Percentiles rank a stretch among this genome's conserved stretches.
phyloP scores from a whole-genome alignment of 2,329 filamentous ascomycete species.

The Phialophora verrucosa region DNA sequence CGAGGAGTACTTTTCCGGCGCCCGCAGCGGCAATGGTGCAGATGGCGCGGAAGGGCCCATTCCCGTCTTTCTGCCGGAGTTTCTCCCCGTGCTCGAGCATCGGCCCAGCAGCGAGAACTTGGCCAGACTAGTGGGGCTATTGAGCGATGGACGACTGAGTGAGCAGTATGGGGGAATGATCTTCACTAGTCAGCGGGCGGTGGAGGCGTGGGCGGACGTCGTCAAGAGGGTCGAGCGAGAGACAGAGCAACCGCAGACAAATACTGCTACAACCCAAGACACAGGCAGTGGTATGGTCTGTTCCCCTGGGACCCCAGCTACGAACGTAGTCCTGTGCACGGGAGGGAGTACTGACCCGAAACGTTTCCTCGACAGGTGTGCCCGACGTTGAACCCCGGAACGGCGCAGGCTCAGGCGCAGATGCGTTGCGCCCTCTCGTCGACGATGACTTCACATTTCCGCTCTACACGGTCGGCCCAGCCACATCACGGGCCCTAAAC shows the following conservation, averaged over 20 bases:
- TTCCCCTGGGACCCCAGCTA: not conserved
- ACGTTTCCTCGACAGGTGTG: not conserved
- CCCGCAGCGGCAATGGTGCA: conserved; percentile 2
- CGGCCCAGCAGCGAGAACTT: conserved; percentile 48
- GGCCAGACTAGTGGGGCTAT: conserved; percentile 44
- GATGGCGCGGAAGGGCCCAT: not conserved
- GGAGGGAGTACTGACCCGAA: not conserved
- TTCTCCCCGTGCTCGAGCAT: conserved; percentile 56
- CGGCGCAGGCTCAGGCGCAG: not conserved
- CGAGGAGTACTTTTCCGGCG: conserved; percentile 50
- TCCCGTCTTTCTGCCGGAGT: conserved; percentile 39
- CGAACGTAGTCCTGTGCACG: not conserved
- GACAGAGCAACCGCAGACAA: not conserved
- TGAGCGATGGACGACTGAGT: conserved; percentile 44
- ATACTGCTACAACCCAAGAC: not conserved
- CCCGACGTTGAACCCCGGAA: not conserved
- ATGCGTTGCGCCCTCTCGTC: conserved; percentile 4
- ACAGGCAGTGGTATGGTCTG: conserved; percentile 40
- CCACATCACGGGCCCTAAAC: conserved; percentile 68
- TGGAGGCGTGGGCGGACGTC: conserved; percentile 52
- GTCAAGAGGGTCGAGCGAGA: conserved; percentile 41
- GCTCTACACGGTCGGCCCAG: conserved; percentile 57
- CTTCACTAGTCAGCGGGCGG: conserved; percentile 57
- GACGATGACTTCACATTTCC: conserved; percentile 39
- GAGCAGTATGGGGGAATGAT: conserved; percentile 54